These are phyloP conservation scores for Naganishia liquefaciens DNA, from an alignment of 1,284 basidiomycete genomes.

Conservation along the genomic window DNA sequence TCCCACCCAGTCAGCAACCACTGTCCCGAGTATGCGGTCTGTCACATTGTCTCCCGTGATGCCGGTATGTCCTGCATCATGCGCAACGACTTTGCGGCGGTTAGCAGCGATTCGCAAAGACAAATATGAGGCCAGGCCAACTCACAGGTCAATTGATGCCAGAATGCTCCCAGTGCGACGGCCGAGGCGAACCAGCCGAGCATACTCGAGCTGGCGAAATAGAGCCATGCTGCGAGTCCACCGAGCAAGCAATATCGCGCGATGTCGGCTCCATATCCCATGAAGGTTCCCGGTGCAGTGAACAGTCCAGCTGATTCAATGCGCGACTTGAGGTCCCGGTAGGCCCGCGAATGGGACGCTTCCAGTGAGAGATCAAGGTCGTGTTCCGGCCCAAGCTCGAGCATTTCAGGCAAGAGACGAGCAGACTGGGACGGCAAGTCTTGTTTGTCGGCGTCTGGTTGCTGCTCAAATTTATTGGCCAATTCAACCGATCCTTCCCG, in stretches of 20 bases:
- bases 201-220: slow-evolving; percentile 55
- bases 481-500: slow-evolving; percentile 46
- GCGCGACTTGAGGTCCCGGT: slow-evolving; percentile 73
- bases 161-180: slow-evolving; percentile 78
- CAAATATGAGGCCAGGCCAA: slow-evolving; percentile 3
- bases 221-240: slow-evolving; percentile 64
- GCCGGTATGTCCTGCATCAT: slow-evolving; percentile 93
- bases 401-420: slow-evolving; percentile 40
- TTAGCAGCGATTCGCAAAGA: neutral
- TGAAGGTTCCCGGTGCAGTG: slow-evolving; percentile 68
- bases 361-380: slow-evolving; percentile 63
- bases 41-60: slow-evolving; percentile 83
- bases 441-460: neutral
- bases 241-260: slow-evolving; percentile 72
- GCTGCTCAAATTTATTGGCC: slow-evolving; percentile 24
- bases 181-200: slow-evolving; percentile 66
- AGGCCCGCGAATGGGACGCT: slow-evolving; percentile 72
- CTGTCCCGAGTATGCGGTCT: slow-evolving; percentile 77
- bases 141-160: slow-evolving; percentile 82
- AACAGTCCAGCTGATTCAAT: slow-evolving; percentile 82
- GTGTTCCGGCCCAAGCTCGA: slow-evolving; percentile 59
- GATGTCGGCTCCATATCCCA: slow-evolving; percentile 89
- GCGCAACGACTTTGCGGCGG: slow-evolving; percentile 64
- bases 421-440: slow-evolving; percentile 8
- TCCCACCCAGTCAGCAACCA: slow-evolving; percentile 74